Base-by-base conservation (phyloP, 2,329 filamentous ascomycete genomes). In the Fusarium nurragi region DNA sequence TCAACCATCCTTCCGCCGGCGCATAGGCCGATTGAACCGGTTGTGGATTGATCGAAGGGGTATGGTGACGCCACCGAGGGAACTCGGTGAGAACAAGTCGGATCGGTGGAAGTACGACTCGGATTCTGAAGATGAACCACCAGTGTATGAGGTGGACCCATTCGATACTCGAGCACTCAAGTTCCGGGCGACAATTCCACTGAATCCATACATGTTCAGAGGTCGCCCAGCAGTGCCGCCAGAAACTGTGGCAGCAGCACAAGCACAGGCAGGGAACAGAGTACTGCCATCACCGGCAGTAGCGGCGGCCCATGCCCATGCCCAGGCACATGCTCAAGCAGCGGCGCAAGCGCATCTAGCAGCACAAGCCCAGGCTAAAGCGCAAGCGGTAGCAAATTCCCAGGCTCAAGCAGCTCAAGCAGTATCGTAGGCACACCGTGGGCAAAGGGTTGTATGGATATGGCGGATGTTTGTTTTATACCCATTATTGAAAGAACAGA, bases 81-180 rank as follows among this genome's bases (percentile, higher is more conserved):
- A 76, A 72, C 77, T 84, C 36, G 71, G 75, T 40, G 75, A 77
- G 22, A 75, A 82, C 46, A 78, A 83, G 54, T 80, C 78, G 23
- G 91, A 94, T 74, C 86, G 89, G 61, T 97, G 91, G 86, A 96
- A 93, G 78, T 97, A 92, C 78, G 92, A 96, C 73, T 89, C 90
- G 23, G 92, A 97, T 70, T 92, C 93, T 61, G 92, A 94, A 65
- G 90, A 94, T 49, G 91, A 93, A 55, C 86, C 89, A 53, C 84
- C 89, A 22, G 82, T 88, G 60, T 93, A 93, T 80, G 85, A 89
- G 53, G 84, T 94, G 56, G 93, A 97, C 74, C 91, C 90, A 34
- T 89, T 84, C 68, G 86, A 86, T 69, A 84, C 83, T 16, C 79
- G 80, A 21, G 84, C 86, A 21, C 77, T 90, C 69, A 86, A 83